Percentiles rank a stretch among this genome's conserved stretches.
Evolutionary conservation across 1,139 yeast species (phyloP).

Genomic region (Zygosaccharomyces pseudobailii): DNA sequence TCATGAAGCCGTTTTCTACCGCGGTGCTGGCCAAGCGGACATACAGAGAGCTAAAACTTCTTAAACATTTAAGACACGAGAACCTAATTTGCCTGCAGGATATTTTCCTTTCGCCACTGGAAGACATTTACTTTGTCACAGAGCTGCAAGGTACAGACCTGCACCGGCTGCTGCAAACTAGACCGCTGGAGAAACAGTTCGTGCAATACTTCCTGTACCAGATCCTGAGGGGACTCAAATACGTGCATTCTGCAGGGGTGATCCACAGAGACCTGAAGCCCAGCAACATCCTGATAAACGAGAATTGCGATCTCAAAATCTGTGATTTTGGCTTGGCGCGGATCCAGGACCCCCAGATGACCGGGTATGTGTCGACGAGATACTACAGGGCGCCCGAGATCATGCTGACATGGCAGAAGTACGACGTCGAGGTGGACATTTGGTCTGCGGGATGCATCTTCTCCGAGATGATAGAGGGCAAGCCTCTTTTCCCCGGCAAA

Average conservation of each 20-base stretch:
- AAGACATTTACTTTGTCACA: conserved; percentile 94
- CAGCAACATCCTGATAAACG: conserved; percentile 84
- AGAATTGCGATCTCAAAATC: conserved; percentile 91
- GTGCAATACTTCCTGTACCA: conserved; percentile 95
- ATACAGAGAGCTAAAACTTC: conserved; percentile 86
- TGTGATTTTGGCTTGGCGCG: conserved; percentile 97
- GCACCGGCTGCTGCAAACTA: conserved; percentile 81
- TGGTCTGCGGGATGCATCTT: conserved; percentile 99
- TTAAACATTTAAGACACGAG: conserved; percentile 92
- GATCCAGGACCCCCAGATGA: conserved; percentile 98
- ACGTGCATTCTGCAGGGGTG: conserved; percentile 95
- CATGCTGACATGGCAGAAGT: conserved; percentile 99
- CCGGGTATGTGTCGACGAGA: conserved; percentile 95
- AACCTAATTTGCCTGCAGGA: conserved; percentile 90
- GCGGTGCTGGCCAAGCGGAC: conserved; percentile 95
- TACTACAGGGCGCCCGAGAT: conserved; percentile 98
- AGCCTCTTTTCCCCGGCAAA: conserved; percentile 96
- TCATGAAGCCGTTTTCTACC: conserved; percentile 95
- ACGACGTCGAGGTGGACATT: conserved; percentile 96
- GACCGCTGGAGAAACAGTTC: conserved; percentile 94
- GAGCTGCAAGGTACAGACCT: conserved; percentile 96
- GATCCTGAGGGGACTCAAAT: conserved; percentile 86
- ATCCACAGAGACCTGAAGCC: conserved; percentile 95
- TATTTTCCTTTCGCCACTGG: conserved; percentile 89
- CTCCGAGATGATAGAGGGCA: conserved; percentile 99